These are phyloP conservation scores for Psilocybe tampanensis DNA, from an alignment of 768 basidiomycete species.

Conservation along the genomic window DNA sequence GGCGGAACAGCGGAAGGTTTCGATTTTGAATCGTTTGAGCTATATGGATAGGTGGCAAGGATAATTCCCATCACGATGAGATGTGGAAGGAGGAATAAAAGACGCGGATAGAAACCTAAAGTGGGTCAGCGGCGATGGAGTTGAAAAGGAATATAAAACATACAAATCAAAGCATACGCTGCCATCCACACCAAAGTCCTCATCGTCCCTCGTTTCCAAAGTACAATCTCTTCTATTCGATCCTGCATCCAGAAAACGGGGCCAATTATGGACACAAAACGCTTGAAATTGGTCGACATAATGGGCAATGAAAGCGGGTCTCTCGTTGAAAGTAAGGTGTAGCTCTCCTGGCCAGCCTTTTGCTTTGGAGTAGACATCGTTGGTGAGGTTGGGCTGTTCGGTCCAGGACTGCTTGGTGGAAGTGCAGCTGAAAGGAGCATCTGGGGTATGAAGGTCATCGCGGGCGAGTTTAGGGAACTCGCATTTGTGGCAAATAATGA, in stretches of 20 bases:
- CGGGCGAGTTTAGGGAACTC: constrained; percentile 27
- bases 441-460: constrained; percentile 37
- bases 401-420: constrained; percentile 15
- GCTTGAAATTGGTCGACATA: constrained; percentile 77
- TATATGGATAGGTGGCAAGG: constrained; percentile 62
- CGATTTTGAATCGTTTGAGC: constrained; percentile 14
- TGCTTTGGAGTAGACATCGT: constrained; percentile 14
- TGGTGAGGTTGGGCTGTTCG: constrained; percentile 3
- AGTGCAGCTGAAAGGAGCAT: constrained; percentile 36
- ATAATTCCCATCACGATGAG: constrained; percentile 62
- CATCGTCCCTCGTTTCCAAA: constrained; percentile 81
- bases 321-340: constrained; percentile 51
- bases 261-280: constrained; percentile 76
- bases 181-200: constrained; percentile 77
- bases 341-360: constrained; percentile 4
- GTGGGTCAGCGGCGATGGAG: background rate
- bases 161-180: constrained; percentile 79
- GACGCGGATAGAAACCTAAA: constrained; percentile 75
- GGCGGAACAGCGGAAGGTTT: constrained; percentile 37
- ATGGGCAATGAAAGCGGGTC: constrained; percentile 79
- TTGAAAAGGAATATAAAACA: constrained; percentile 27
- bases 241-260: constrained; percentile 92
- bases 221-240: constrained; percentile 78
- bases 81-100: constrained; percentile 74
- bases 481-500: constrained; percentile 23